Conservation (phyloP, 352 stramenopile genomes). For the Globisporangium radiosum region DNA sequence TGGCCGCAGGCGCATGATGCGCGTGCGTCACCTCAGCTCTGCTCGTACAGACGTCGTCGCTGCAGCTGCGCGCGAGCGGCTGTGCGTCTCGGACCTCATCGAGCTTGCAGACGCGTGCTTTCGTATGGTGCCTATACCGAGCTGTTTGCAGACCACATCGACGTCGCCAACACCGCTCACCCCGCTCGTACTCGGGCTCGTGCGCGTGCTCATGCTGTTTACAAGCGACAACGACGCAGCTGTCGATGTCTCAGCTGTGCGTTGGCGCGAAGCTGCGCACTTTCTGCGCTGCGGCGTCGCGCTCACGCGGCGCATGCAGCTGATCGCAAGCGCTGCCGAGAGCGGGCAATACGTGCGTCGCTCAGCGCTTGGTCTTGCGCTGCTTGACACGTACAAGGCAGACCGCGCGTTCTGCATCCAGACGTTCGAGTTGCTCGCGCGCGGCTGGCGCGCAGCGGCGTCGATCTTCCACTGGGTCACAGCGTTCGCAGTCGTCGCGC, state of each 20-base stretch:
- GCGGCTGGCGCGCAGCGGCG: conserved; percentile 41
- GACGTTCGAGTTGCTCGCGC: conserved; percentile 39
- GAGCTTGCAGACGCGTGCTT: conserved; percentile 51
- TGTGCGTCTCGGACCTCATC: conserved; percentile 37
- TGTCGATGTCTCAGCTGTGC: conserved; percentile 39
- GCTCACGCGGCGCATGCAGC: conserved; percentile 47
- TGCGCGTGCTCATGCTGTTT: conserved; percentile 66
- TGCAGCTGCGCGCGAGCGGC: conserved; percentile 7
- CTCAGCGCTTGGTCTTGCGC: conserved; percentile 24
- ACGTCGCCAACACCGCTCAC: conserved; percentile 19
- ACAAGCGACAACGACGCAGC: conserved; percentile 46
- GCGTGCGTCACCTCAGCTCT: conserved; percentile 36
- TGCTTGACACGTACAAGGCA: conserved; percentile 37
- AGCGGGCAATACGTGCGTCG: conserved; percentile 27
- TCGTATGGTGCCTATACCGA: conserved; percentile 41
- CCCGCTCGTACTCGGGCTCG: conserved; percentile 57
- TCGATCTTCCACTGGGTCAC: conserved; percentile 55
- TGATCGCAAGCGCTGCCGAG: conserved; percentile 31
- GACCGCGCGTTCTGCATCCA: conserved; percentile 43
- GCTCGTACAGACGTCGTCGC: conserved; percentile 20
- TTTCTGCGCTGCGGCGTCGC: conserved; percentile 45
- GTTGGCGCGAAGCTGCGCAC: conserved; percentile 54
- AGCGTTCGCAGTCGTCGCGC: conserved; percentile 31
- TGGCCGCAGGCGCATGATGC: conserved; percentile 51
- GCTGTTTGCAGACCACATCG: background rate